Evolutionary conservation across 208 protist species (phyloP).

Genomic region (Trypanosoma lewisi): DNA sequence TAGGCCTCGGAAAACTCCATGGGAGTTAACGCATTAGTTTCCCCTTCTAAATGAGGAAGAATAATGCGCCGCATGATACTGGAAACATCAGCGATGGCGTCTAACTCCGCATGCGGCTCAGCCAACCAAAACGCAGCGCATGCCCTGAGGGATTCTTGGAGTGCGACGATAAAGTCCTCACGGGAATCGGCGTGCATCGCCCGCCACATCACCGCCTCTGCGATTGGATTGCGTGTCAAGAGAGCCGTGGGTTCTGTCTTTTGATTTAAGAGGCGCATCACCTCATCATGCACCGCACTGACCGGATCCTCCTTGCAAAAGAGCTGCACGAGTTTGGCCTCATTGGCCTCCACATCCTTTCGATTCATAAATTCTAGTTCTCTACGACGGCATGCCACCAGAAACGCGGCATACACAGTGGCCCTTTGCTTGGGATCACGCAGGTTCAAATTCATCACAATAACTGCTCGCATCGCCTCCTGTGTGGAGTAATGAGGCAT

Average conservation of each 20-base stretch:
- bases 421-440: conserved; percentile 49
- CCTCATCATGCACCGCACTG: conserved; percentile 34
- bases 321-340: conserved; percentile 55
- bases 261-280: conserved; percentile 62
- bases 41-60: conserved; percentile 26
- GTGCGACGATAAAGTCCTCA: conserved; percentile 39
- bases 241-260: conserved; percentile 33
- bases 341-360: conserved; percentile 56
- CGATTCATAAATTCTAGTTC: conserved; percentile 41
- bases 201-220: conserved; percentile 76
- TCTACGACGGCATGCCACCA: conserved; percentile 46
- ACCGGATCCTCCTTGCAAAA: conserved; percentile 54
- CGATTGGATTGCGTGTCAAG: conserved; percentile 60
- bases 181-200: conserved; percentile 64
- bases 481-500: conserved; percentile 49
- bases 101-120: conserved; percentile 40
- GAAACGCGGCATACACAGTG: conserved; percentile 63
- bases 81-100: conserved; percentile 70
- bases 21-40: background rate
- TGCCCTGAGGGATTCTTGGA: conserved; percentile 42
- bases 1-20: conserved; percentile 47
- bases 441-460: conserved; percentile 56
- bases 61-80: conserved; percentile 57
- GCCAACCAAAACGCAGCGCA: conserved; percentile 64
- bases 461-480: conserved; percentile 42